Conservation (phyloP, 1,284 basidiomycete species). For the Laetiporus sulphureus region DNA sequence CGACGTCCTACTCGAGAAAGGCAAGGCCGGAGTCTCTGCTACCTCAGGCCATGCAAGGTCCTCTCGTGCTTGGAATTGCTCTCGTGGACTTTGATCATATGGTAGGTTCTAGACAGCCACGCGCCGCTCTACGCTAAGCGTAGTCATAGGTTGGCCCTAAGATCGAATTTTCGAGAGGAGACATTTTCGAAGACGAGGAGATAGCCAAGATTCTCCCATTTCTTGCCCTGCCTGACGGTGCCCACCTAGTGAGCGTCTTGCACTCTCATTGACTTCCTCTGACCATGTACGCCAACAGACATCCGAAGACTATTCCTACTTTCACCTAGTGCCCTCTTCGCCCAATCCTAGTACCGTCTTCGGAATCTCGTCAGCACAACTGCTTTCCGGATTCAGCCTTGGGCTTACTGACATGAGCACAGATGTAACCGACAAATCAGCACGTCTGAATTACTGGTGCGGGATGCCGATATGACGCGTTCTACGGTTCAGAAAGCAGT, state of each 20-base stretch:
- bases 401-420: constrained; percentile 7
- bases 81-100: constrained; percentile 90
- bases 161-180: constrained; percentile 74
- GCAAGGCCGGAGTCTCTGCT: constrained; percentile 71
- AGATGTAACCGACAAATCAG: constrained; percentile 96
- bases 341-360: constrained; percentile 79
- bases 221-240: constrained; percentile 95
- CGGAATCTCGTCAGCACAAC: constrained; percentile 87
- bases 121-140: constrained; percentile 11
- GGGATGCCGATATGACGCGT: constrained; percentile 85
- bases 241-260: constrained; percentile 66
- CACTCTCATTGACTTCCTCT: background rate
- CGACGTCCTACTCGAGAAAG: constrained; percentile 65
- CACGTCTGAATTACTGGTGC: constrained; percentile 73
- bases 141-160: constrained; percentile 74
- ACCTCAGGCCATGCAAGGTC: constrained; percentile 48
- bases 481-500: constrained; percentile 98
- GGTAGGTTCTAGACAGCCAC: constrained; percentile 34
- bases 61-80: constrained; percentile 75
- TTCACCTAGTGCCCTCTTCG: constrained; percentile 74
- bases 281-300: constrained; percentile 42
- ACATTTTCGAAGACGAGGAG: constrained; percentile 76
- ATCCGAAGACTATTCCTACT: constrained; percentile 95
- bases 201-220: constrained; percentile 85
- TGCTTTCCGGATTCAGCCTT: background rate